phyloP scores from a whole-genome alignment of 345 rosid genomes.

The Eucalyptus shirleyi region DNA sequence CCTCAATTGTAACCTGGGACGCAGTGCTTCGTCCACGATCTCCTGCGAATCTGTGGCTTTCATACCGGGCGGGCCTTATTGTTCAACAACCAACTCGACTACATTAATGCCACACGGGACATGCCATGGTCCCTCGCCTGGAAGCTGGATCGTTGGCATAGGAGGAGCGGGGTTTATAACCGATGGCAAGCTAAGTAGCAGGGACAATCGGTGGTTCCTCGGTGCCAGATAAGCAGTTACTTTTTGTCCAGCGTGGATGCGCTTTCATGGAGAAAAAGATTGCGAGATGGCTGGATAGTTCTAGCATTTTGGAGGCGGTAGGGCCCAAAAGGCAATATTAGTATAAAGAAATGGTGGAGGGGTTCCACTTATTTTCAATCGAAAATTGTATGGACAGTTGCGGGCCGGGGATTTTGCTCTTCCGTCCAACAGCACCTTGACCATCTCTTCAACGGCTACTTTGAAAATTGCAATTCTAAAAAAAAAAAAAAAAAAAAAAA shows the following conservation, averaged over 20 bases:
- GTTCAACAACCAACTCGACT: not conserved
- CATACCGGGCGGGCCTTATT: not conserved
- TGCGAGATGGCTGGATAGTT: not conserved
- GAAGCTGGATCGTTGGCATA: not conserved
- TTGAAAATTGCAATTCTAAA: not conserved
- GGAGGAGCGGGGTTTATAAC: not conserved
- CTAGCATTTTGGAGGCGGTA: not conserved
- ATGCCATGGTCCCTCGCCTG: not conserved
- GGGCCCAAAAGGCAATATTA: not conserved
- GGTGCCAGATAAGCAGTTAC: not conserved
- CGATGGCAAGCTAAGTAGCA: not conserved
- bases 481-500: too few relatives aligned
- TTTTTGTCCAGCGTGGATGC: not conserved
- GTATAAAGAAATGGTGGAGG: not conserved
- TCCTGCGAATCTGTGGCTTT: not conserved
- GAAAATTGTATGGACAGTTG: too few relatives aligned
- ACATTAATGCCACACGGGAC: not conserved
- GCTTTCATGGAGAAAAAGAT: not conserved
- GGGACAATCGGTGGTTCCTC: not conserved
- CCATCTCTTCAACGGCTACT: not conserved
- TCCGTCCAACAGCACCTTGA: too few relatives aligned
- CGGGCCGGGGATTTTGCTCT: too few relatives aligned
- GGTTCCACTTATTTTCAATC: not conserved
- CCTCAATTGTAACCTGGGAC: too few relatives aligned
- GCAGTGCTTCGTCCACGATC: not conserved